Evolutionary conservation across 495 filamentous ascomycete species (phyloP).

Genomic region (Neurospora sp.): DNA sequence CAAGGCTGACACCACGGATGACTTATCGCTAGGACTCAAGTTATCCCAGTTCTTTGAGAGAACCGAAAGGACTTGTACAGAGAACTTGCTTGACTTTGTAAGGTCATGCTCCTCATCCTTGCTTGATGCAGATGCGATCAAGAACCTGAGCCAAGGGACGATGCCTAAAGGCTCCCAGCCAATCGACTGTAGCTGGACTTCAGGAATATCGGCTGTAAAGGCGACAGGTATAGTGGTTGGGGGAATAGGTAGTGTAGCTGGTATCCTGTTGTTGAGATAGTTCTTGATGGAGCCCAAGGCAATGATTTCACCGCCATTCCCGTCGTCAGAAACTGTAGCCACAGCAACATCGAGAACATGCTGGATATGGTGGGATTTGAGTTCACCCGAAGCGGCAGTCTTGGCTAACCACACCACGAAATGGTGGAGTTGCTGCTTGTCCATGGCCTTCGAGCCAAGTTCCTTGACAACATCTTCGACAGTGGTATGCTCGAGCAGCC

Average conservation of each 20-base stretch:
- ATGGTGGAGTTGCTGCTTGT: constrained; percentile 59
- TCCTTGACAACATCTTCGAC: constrained; percentile 76
- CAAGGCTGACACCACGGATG: constrained; percentile 51
- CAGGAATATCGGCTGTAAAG: constrained; percentile 48
- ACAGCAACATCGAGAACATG: constrained; percentile 71
- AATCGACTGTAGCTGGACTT: constrained; percentile 59
- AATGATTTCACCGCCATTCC: constrained; percentile 54
- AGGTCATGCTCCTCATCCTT: constrained; percentile 42
- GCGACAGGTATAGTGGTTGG: constrained; percentile 70
- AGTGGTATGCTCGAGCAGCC: constrained; percentile 73
- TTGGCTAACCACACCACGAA: constrained; percentile 75
- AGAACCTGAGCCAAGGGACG: constrained; percentile 70
- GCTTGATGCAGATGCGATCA: constrained; percentile 50
- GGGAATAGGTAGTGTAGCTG: constrained; percentile 75
- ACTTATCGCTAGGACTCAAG: constrained; percentile 54
- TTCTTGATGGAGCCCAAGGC: constrained; percentile 62
- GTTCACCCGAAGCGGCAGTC: constrained; percentile 54
- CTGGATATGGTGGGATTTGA: constrained; percentile 52
- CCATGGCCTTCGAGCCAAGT: constrained; percentile 65
- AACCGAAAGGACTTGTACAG: constrained; percentile 65
- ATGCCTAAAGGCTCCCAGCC: constrained; percentile 77
- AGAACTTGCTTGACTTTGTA: constrained; percentile 60
- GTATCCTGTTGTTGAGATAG: constrained; percentile 68
- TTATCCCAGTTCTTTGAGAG: constrained; percentile 84
- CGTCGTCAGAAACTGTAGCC: constrained; percentile 57